Conservation (phyloP, 495 filamentous ascomycete species). For the Ramalina intermedia region DNA sequence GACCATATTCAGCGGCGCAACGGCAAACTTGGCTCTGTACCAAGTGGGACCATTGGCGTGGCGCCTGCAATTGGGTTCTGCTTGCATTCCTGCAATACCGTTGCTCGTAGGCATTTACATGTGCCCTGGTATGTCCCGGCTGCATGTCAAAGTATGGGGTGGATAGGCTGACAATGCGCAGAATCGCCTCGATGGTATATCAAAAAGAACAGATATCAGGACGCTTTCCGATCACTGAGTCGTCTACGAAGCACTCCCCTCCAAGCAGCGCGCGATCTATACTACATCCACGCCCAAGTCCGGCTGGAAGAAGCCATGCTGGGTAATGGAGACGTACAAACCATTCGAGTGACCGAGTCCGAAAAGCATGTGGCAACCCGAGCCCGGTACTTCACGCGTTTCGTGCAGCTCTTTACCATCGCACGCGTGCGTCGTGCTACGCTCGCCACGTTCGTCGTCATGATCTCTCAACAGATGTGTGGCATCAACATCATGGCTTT, state of each 20-base stretch:
- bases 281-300: slow-evolving; percentile 49
- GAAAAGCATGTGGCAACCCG: slow-evolving; percentile 7
- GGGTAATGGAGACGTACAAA: slow-evolving; percentile 19
- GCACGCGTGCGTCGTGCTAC: slow-evolving; percentile 54
- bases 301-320: slow-evolving; percentile 34
- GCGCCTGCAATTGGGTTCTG: slow-evolving; percentile 49
- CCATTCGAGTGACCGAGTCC: background rate
- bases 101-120: slow-evolving; percentile 47
- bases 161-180: background rate
- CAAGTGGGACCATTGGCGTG: slow-evolving; percentile 41
- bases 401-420: slow-evolving; percentile 52
- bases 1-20: slow-evolving; percentile 25
- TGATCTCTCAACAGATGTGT: slow-evolving; percentile 54
- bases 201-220: slow-evolving; percentile 37
- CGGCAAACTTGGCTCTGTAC: slow-evolving; percentile 45
- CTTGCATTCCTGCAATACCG: slow-evolving; percentile 58
- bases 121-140: slow-evolving; percentile 26
- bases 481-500: slow-evolving; percentile 55
- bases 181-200: slow-evolving; percentile 61
- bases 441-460: slow-evolving; percentile 48
- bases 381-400: slow-evolving; percentile 39
- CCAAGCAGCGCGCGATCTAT: slow-evolving; percentile 52
- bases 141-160: background rate
- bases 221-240: slow-evolving; percentile 45
- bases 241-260: slow-evolving; percentile 45